Conservation (phyloP, 805 yeast species). For the Candida insectorum region DNA sequence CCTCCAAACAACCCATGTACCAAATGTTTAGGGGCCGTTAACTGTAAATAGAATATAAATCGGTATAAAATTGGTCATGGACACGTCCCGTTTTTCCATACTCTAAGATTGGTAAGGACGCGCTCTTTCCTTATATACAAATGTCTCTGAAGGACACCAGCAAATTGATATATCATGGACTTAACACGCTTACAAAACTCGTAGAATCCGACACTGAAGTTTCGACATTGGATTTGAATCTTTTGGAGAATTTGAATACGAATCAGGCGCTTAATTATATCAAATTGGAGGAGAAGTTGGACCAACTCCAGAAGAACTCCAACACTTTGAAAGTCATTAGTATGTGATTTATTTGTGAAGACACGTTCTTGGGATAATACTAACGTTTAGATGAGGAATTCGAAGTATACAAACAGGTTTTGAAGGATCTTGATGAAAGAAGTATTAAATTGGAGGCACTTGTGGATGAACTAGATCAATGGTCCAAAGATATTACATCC, state of each 20-base stretch:
- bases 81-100: not conserved
- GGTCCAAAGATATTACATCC: slow-evolving; percentile 35
- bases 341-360: slow-evolving; percentile 15
- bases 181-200: slow-evolving; percentile 26
- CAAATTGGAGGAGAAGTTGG: slow-evolving; percentile 37
- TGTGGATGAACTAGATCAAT: slow-evolving; percentile 56
- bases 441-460: slow-evolving; percentile 43
- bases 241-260: slow-evolving; percentile 56
- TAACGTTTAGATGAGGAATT: slow-evolving; percentile 24
- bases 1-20: slow-evolving; percentile 49
- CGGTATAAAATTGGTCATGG: not conserved
- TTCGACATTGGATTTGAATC: slow-evolving; percentile 43
- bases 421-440: slow-evolving; percentile 28
- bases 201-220: slow-evolving; percentile 41
- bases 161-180: slow-evolving; percentile 25
- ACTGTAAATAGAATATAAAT: slow-evolving; percentile 4
- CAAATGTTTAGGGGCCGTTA: slow-evolving; percentile 62
- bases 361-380: slow-evolving; percentile 1
- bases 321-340: slow-evolving; percentile 23
- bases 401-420: slow-evolving; percentile 16
- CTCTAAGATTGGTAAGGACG: not conserved
- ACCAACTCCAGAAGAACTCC: slow-evolving; percentile 42
- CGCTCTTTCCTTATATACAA: not conserved
- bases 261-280: slow-evolving; percentile 52
- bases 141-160: slow-evolving; percentile 27